Conservation (phyloP, 116 monocot species). For the Zostera marina region DNA sequence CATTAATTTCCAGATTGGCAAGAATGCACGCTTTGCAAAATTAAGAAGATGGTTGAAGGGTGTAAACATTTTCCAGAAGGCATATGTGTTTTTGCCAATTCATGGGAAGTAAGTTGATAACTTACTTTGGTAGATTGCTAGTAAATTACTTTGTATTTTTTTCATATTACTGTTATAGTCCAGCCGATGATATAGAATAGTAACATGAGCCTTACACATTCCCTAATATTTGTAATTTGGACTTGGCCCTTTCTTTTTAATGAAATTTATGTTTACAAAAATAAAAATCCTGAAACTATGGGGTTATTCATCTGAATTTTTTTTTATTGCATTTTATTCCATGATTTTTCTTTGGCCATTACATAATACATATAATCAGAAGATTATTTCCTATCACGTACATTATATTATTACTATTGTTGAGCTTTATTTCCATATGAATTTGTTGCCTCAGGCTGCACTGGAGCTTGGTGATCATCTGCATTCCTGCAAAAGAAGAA, state of each 20-base stretch:
- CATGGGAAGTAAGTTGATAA: conserved; percentile 67
- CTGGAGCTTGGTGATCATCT: conserved; percentile 95
- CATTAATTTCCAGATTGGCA: conserved; percentile 32
- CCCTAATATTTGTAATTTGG: no score
- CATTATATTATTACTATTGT: neutral
- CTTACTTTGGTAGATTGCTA: neutral
- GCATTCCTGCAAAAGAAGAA: conserved; percentile 71
- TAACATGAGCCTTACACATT: no score
- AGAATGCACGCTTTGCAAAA: conserved; percentile 30
- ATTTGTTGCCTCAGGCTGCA: conserved; percentile 35
- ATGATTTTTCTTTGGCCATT: no score
- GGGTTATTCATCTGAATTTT: no score
- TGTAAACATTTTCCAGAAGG: conserved; percentile 68
- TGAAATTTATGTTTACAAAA: no score
- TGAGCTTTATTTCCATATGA: neutral
- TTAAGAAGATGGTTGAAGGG: conserved; percentile 96
- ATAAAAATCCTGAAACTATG: no score
- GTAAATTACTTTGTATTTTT: neutral
- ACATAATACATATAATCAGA: neutral
- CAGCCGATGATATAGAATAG: no score
- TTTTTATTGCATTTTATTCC: no score
- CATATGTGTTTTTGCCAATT: conserved; percentile 78
- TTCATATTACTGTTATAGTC: no score
- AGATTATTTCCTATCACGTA: neutral
- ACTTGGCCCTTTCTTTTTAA: no score